Conservation (phyloP, 768 basidiomycete genomes). For the Mycena pura region DNA sequence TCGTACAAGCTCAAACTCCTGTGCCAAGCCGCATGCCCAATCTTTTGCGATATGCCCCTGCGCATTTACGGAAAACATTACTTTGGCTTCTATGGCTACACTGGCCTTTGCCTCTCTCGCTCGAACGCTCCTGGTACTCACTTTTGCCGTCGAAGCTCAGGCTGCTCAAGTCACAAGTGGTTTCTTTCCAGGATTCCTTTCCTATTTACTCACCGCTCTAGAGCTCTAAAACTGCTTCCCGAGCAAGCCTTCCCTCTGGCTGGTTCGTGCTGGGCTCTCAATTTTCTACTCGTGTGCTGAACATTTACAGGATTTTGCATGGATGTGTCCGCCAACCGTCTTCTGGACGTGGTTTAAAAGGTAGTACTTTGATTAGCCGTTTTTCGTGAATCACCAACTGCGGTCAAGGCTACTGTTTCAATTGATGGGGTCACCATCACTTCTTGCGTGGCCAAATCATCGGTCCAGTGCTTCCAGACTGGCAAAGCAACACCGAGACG, state of each 20-base stretch:
- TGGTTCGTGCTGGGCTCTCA: not conserved
- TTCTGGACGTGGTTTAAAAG: conserved; percentile 11
- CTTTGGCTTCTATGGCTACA: conserved; percentile 11
- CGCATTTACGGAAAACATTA: too few relatives aligned
- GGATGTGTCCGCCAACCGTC: conserved; percentile 20
- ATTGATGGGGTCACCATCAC: conserved; percentile 18
- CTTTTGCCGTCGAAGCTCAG: not conserved
- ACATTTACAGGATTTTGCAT: not conserved
- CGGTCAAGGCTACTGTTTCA: conserved; percentile 10
- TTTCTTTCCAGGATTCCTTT: not conserved
- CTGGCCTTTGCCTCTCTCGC: not conserved
- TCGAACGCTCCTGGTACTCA: not conserved
- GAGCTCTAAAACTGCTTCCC: not conserved
- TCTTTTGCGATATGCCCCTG: too few relatives aligned
- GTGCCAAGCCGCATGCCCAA: too few relatives aligned
- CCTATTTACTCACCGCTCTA: not conserved
- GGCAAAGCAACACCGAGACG: conserved; percentile 31
- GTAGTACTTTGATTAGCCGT: not conserved
- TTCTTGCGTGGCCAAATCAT: conserved; percentile 15
- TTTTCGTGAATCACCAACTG: not conserved
- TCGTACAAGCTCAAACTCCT: too few relatives aligned
- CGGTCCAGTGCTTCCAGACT: conserved; percentile 31
- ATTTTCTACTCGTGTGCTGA: not conserved
- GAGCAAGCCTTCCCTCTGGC: conserved; percentile 1
- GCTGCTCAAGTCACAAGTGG: not conserved